Evolutionary conservation across 306 rosid genomes (phyloP), one percentile per base, ranked within the genome.

Genomic region (Astragalus membranaceus): DNA sequence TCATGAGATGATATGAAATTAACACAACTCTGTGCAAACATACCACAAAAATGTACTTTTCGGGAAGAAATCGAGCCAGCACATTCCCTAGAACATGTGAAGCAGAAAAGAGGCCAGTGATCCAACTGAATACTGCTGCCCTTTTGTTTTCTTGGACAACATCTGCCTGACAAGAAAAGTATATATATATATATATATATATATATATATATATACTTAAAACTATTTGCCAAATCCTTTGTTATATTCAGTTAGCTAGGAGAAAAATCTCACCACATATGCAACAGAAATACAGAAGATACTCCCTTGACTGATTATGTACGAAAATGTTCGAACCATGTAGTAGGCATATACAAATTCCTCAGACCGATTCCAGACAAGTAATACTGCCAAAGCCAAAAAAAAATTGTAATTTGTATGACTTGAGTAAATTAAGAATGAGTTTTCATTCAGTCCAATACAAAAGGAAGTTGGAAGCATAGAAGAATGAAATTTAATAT

Each of bases 281-380:
- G 91, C 89, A 73, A 85, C 72, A 13, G 88, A 64, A 15, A 88
- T 78, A 84, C 91, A 86, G 87, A 85, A 88, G 37, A 78, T 84
- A 72, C 87, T 88, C 43, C 95, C 95, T 80, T 84, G 88, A 82
- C 86, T 88, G 51, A 88, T 67, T 54, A 88, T 84, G 69, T 66
- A 75, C 15, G 95, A 80, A 80, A 88, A 14, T 29, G 87, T 86
- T 55, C 86, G 87, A 39, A 82, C 51, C 46, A 59, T 89, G 8
- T 88, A 86, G 67, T 88, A 88, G 59, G 87, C 89, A 67, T 88
- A 88, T 58, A 88, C 87, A 67, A 70, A 82, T 75, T 55, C 86
- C 80, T 73, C 80, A 2, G 87, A 75, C 8, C 80, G 84, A 64
- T 84, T 63, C 83, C 83, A 82, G 5, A 78, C 83, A 73, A 88